Evolutionary conservation across 2,329 filamentous ascomycete species (phyloP), one percentile per base, ranked within the genome.

Genomic region (Thermoascus crustaceus): DNA sequence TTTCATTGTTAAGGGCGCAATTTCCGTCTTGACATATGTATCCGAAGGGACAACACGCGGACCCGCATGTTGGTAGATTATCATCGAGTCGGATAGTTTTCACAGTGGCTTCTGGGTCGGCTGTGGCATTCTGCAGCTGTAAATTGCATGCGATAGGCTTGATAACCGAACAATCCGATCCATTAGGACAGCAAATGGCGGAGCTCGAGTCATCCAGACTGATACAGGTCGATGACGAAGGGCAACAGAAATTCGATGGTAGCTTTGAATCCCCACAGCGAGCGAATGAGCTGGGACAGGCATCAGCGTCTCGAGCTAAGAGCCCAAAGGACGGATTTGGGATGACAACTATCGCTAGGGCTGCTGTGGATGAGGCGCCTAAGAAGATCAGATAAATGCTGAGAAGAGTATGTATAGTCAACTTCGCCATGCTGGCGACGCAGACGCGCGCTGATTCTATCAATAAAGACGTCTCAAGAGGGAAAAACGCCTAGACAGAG

Each of bases 111-210:
- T 51, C 46, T 4, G 64, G 57, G 23, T 64, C 47, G 4, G 50
- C 32, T 0, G 55, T 59, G 4, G 60, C 53, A 46, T 70, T 60
- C 38, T 68, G 66, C 9, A 51, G 48, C 19, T 54, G 46, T 3
- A 68, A 41, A 38, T 70, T 52, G 52, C 67, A 71, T 17, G 54
- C 52, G 31, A 69, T 65, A 1, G 61, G 53, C 20, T 54, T 41
- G 30, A 70, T 69, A 34, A 53, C 58, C 9, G 52, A 43, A 43
- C 67, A 71, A 32, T 53, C 50, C 17, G 49, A 38, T 4, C 61
- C 64, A 7, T 53, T 48, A n/a, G 65, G 66, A 45, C 67, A 71
- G 48, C 67, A 71, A 16, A 71, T 55, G 18, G 57, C 64, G 3
- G 64, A 63, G 21, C 52, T 64, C 7, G 52, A 55, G 34, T 53